A percentile compares a stretch with the other conserved stretches of the same genome.
Conservation (phyloP, 73 alveolate genomes). For the Tetrahymena malaccensis region DNA sequence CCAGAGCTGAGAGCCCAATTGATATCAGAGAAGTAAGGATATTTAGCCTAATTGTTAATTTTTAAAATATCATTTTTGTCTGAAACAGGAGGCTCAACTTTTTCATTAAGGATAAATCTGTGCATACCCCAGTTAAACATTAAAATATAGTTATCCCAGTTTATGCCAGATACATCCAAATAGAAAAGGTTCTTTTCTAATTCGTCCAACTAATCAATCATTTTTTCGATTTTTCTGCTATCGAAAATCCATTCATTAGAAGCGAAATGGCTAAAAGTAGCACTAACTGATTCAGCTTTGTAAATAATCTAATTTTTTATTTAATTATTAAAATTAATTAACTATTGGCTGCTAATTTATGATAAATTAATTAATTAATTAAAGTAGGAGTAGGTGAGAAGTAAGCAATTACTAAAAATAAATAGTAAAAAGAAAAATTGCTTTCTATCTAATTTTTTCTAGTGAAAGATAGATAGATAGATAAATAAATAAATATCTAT, state of each 20-base stretch:
- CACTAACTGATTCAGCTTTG: conserved; percentile 50
- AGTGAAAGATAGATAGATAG: neutral
- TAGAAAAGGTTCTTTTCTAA: conserved; percentile 46
- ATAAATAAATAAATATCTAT: neutral
- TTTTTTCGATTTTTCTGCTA: conserved; percentile 25
- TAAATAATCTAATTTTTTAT: conserved; percentile 43
- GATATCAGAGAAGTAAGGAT: conserved; percentile 52
- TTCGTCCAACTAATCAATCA: conserved; percentile 6
- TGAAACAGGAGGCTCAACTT: conserved; percentile 48
- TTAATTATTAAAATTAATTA: neutral
- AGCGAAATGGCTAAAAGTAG: conserved; percentile 48
- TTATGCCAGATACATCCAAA: conserved; percentile 57
- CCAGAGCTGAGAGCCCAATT: conserved; percentile 53
- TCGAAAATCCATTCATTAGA: conserved; percentile 74
- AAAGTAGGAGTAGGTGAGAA: neutral
- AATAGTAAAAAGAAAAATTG: neutral
- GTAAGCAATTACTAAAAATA: neutral
- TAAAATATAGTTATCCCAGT: conserved; percentile 65
- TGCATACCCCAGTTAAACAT: conserved; percentile 70
- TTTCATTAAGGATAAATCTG: conserved; percentile 68
- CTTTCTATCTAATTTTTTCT: too few relatives aligned
- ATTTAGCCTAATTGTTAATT: conserved; percentile 9
- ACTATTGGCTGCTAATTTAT: conserved; percentile 36
- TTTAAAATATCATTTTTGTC: conserved; percentile 47
- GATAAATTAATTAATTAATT: neutral